Evolutionary conservation across 768 basidiomycete genomes (phyloP).

Genomic region (Rhizopogon rudus): DNA sequence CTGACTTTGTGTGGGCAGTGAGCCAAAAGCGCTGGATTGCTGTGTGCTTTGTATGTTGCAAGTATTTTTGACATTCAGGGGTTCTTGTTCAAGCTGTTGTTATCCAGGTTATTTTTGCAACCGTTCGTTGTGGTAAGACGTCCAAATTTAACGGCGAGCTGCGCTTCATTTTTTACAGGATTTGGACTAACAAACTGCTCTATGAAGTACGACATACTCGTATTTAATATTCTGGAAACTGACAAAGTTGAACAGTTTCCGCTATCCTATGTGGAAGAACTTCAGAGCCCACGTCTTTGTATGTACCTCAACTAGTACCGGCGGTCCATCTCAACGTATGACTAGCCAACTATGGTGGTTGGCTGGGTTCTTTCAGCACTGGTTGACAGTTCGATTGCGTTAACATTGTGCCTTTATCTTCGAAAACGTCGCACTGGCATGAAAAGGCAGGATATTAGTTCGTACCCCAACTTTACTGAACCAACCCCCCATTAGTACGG

Average conservation of each 20-base stretch:
- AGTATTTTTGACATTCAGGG: neutral
- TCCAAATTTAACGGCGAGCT: neutral
- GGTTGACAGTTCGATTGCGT: slow-evolving; percentile 5
- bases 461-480: too few species aligned
- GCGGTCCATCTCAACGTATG: neutral
- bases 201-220: neutral
- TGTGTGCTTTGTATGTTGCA: slow-evolving; percentile 8
- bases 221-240: too few species aligned
- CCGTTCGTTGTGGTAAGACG: slow-evolving; percentile 6
- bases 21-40: slow-evolving; percentile 6
- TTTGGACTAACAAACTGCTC: slow-evolving; percentile 6
- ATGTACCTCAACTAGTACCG: neutral
- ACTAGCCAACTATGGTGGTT: slow-evolving; percentile 10
- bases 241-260: slow-evolving; percentile 2
- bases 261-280: neutral
- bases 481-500: slow-evolving; percentile 3
- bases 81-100: neutral
- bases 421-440: slow-evolving; percentile 7
- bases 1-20: slow-evolving; percentile 1
- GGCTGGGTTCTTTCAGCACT: slow-evolving; percentile 9
- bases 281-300: slow-evolving; percentile 4
- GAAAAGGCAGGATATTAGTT: neutral
- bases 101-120: slow-evolving; percentile 4
- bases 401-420: slow-evolving; percentile 9
- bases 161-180: neutral